Conservation (phyloP, 345 rosid species). For the Kandelia obovata region DNA sequence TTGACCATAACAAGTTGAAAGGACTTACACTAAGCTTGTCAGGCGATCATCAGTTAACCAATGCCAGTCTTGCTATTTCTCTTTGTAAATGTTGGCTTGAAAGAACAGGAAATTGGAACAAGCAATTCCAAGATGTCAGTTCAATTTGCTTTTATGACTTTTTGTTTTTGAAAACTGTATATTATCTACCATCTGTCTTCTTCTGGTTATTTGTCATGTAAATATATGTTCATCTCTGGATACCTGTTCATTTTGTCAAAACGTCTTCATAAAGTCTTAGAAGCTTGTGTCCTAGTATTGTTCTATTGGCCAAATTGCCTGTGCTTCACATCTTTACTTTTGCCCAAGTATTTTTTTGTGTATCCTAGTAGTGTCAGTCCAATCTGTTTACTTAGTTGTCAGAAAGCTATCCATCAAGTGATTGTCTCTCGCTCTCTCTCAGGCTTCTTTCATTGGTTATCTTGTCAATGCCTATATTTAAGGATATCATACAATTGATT, state of each 20-base stretch:
- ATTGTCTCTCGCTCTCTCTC: not conserved
- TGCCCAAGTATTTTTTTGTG: not conserved
- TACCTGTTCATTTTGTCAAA: not conserved
- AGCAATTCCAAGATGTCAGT: conserved; percentile 47
- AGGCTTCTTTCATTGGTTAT: not conserved
- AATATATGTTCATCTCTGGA: not conserved
- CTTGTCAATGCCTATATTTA: not conserved
- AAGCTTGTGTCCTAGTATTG: not conserved
- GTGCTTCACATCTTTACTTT: not conserved
- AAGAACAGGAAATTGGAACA: conserved; percentile 67
- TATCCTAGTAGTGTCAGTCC: not conserved
- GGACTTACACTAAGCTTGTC: conserved; percentile 63
- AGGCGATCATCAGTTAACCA: conserved; percentile 79
- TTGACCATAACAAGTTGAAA: conserved; percentile 42
- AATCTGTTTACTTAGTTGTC: not conserved
- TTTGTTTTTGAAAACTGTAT: conserved; percentile 1
- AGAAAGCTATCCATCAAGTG: not conserved
- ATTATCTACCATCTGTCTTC: not conserved
- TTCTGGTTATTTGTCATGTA: conserved; percentile 1
- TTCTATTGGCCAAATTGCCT: too few relatives aligned
- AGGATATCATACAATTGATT: not conserved
- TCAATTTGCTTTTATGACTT: not conserved
- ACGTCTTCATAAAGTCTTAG: not conserved
- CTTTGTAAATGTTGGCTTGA: conserved; percentile 81
- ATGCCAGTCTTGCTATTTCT: conserved; percentile 89